These are phyloP conservation scores for Aquilaria malaccensis DNA, from an alignment of 345 rosid genomes.

Conservation along the genomic window DNA sequence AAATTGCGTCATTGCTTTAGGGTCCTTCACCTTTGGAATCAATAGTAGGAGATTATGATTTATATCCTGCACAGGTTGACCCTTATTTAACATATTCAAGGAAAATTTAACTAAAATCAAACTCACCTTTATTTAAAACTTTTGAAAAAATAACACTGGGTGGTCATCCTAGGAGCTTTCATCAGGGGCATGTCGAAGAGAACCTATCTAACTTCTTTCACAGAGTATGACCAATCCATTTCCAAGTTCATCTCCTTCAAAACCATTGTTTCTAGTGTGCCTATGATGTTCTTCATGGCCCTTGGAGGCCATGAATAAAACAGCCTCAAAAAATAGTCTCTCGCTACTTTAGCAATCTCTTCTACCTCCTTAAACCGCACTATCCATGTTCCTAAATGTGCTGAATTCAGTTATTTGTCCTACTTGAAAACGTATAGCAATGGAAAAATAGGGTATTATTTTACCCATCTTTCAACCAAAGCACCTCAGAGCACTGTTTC, in stretches of 20 bases:
- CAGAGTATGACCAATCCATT: not conserved
- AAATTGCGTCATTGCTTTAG: not conserved
- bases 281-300: not conserved
- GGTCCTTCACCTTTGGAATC: not conserved
- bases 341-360: not conserved
- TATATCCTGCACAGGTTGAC: not conserved
- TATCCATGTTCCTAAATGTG: not conserved
- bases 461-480: not conserved
- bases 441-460: not conserved
- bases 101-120: too few species aligned
- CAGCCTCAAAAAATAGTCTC: not conserved
- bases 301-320: not conserved
- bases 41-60: not conserved
- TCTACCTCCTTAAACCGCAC: not conserved
- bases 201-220: not conserved
- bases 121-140: not conserved
- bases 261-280: not conserved
- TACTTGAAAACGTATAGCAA: too few species aligned
- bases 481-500: not conserved
- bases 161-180: not conserved
- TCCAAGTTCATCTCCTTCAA: too few species aligned
- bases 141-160: not conserved
- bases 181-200: not conserved
- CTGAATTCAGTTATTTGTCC: too few species aligned
- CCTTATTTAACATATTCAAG: not conserved